Base-by-base conservation (phyloP, 805 yeast species). In the Zygosaccharomyces siamensis region DNA sequence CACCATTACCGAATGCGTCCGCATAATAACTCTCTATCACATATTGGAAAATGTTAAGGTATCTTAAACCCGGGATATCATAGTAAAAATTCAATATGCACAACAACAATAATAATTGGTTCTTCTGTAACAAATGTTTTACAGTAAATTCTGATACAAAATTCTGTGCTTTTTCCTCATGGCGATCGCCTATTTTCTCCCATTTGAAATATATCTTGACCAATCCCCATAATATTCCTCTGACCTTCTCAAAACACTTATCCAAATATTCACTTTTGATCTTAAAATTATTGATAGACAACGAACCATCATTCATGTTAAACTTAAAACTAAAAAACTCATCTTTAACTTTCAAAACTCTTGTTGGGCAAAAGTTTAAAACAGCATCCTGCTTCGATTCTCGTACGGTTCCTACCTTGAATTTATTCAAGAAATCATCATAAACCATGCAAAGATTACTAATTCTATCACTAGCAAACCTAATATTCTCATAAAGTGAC, bases 401-500 rank as follows among this genome's bases (percentile, higher is more conserved):
- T 4, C 21, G 16, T 12, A 12, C n/a, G 5, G 23, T 27, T 5
- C 28, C 37, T 14, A 46, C 43, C 6, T 31, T 38, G 8, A 33
- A 37, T 6, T 46, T 39, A 33, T 43, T 32, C 43, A 48, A 20
- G 5, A 48, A 23, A 21, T 37, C 48, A 2, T 52, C 54, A 27
- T 56, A 56, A 18, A 38, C 43, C 4, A 14, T 16, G 10, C 42
- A 39, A 16, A 52, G 45, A 10, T 43, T 21, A 7, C 33, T 38
- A 3, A 56, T 46, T 14, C 31, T 45, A 4, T 45, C 49, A 43
- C 47, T 49, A 8, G 53, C 54, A 37, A 44, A 50, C 12, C 60
- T 57, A 11, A 72, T 64, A 43, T 60, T 68, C 7, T 62, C 59
- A 32, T 65, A 61, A 16, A 72, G 49, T 39, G 64, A 60, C 42